phyloP scores from a whole-genome alignment of 768 basidiomycete genomes.

The Lenzites betulinus region DNA sequence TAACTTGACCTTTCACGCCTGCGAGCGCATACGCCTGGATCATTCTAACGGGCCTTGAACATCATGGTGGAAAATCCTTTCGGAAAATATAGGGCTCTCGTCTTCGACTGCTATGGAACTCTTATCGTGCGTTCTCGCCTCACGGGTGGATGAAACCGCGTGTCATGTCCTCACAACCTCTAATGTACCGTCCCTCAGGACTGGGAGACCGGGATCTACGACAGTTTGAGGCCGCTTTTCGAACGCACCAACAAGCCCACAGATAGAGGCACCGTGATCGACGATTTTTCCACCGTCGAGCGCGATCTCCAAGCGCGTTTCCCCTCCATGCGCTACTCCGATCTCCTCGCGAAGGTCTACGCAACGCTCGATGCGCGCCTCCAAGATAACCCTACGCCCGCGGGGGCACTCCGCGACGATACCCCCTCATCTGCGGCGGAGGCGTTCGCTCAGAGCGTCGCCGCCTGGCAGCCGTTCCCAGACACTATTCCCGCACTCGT shows the following conservation, averaged over 20 bases:
- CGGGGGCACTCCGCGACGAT: constrained; percentile 12
- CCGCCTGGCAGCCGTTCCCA: constrained; percentile 64
- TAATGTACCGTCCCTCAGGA: constrained; percentile 41
- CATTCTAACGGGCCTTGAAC: too few relatives aligned
- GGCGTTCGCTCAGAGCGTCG: constrained; percentile 62
- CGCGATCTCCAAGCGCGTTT: constrained; percentile 56
- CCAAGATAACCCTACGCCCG: constrained; percentile 22
- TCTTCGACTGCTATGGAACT: constrained; percentile 81
- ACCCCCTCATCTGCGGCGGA: constrained; percentile 39
- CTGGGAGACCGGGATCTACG: constrained; percentile 72
- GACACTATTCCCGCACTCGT: constrained; percentile 65
- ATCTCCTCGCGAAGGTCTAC: constrained; percentile 50
- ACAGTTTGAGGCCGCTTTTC: constrained; percentile 55
- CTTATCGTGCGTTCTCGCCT: constrained; percentile 47
- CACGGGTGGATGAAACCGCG: not conserved
- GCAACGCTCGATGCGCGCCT: constrained; percentile 37
- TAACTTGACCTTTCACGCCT: too few relatives aligned
- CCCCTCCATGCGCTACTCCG: constrained; percentile 60
- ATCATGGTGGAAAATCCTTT: constrained; percentile 13
- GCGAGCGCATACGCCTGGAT: too few relatives aligned
- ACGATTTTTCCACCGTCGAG: constrained; percentile 55
- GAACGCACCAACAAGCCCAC: constrained; percentile 37
- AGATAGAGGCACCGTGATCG: constrained; percentile 53
- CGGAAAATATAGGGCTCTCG: constrained; percentile 45
- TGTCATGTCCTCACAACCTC: not conserved